Evolutionary conservation across 345 rosid species (phyloP).

Genomic region (Aquilaria yunnanensis): DNA sequence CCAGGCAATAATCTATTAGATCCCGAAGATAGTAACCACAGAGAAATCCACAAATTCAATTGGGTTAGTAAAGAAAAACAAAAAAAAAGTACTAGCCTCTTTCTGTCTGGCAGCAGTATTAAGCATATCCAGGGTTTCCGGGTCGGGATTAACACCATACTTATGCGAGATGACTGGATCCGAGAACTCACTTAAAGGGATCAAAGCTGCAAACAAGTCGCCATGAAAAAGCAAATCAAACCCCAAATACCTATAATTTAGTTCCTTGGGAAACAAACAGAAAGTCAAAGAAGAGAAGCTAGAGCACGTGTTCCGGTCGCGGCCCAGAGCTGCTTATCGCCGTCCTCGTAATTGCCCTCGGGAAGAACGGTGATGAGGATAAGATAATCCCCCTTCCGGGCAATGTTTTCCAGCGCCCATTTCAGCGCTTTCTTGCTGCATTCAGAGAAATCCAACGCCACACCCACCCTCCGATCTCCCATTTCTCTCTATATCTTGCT

Average conservation of each 20-base stretch:
- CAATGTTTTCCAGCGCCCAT: constrained; percentile 83
- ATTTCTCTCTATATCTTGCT: constrained; percentile 1
- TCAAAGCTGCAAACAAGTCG: constrained; percentile 42
- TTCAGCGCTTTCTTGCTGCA: constrained; percentile 75
- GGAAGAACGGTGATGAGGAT: constrained; percentile 54
- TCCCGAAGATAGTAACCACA: too few relatives aligned
- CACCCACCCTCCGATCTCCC: constrained; percentile 58
- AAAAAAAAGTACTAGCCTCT: constrained; percentile 26
- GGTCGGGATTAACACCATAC: constrained; percentile 64
- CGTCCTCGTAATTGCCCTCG: constrained; percentile 54
- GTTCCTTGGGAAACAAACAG: neutral
- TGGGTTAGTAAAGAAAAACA: neutral
- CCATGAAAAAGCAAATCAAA: too few relatives aligned
- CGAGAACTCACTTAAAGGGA: constrained; percentile 57
- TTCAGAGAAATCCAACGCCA: constrained; percentile 83
- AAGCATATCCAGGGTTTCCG: constrained; percentile 63
- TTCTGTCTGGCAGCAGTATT: constrained; percentile 51
- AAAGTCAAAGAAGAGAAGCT: neutral
- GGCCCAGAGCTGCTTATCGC: constrained; percentile 94
- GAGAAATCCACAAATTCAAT: neutral
- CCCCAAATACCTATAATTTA: too few relatives aligned
- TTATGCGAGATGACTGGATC: constrained; percentile 59
- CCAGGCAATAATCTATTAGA: too few relatives aligned
- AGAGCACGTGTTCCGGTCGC: constrained; percentile 73
- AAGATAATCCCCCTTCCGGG: constrained; percentile 77